A percentile compares a stretch with the other conserved stretches of the same genome.
Evolutionary conservation across 768 basidiomycete genomes (phyloP).

Genomic region (Leccinum aurantiacum): DNA sequence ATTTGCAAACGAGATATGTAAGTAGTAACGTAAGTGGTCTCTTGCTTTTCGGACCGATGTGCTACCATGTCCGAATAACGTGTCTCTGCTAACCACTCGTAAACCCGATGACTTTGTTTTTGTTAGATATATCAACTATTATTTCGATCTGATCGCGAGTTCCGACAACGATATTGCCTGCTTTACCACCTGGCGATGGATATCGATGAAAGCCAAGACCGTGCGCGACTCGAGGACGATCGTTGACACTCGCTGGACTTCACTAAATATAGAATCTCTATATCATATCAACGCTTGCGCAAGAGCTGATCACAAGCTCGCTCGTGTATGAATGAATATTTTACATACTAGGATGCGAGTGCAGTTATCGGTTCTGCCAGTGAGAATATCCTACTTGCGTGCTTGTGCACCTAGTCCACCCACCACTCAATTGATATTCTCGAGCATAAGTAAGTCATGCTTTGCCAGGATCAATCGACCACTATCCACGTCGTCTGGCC

Average conservation of each 20-base stretch:
- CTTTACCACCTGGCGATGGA: constrained; percentile 77
- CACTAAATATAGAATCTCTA: too few species aligned
- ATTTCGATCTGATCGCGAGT: constrained; percentile 72
- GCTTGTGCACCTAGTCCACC: too few species aligned
- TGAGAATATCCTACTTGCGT: too few species aligned
- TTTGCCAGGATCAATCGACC: background rate
- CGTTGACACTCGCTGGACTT: too few species aligned
- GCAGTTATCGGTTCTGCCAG: too few species aligned
- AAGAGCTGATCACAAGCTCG: constrained; percentile 71
- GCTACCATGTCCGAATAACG: constrained; percentile 74
- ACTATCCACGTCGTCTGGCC: background rate
- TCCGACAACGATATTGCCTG: constrained; percentile 77
- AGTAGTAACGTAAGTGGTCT: constrained; percentile 45
- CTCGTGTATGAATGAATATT: constrained; percentile 42
- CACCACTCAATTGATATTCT: too few species aligned
- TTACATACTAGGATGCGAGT: too few species aligned
- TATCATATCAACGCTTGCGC: too few species aligned
- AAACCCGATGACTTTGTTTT: constrained; percentile 35
- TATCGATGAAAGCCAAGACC: constrained; percentile 24
- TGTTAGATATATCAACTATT: constrained; percentile 83
- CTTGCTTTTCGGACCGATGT: background rate
- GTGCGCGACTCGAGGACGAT: too few species aligned
- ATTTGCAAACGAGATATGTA: constrained; percentile 57
- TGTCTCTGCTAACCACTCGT: constrained; percentile 57
- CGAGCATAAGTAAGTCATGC: background rate